phyloP scores from a whole-genome alignment of 441 rosid genomes.

The Codiaeum variegatum region DNA sequence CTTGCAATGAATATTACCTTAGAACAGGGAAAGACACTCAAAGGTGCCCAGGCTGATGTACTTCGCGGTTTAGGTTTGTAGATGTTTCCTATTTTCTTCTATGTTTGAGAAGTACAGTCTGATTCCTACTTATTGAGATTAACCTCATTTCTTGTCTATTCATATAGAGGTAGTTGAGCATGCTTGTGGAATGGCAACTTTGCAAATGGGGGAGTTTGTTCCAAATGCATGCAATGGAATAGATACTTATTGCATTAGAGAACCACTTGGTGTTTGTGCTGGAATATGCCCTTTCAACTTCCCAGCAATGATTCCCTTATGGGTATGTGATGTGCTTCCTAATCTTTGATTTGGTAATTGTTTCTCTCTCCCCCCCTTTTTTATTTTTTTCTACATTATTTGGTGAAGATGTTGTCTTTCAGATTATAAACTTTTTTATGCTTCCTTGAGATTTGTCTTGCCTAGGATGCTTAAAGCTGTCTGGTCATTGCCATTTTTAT shows the following conservation, averaged over 20 bases:
- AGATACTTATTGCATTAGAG: slow-evolving; percentile 82
- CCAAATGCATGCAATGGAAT: slow-evolving; percentile 86
- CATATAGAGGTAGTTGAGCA: slow-evolving; percentile 89
- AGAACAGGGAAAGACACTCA: slow-evolving; percentile 92
- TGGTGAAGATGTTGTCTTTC: background rate
- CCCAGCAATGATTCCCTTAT: slow-evolving; percentile 96
- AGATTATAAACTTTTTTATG: background rate
- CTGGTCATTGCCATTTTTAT: background rate
- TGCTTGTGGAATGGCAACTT: slow-evolving; percentile 87
- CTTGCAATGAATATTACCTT: slow-evolving; percentile 78
- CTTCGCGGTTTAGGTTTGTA: slow-evolving; percentile 82
- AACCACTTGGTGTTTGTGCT: slow-evolving; percentile 93
- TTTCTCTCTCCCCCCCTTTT: slow-evolving; percentile 5
- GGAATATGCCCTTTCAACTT: slow-evolving; percentile 96
- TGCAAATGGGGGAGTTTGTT: slow-evolving; percentile 93
- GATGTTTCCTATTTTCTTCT: slow-evolving; percentile 4
- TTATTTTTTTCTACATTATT: background rate
- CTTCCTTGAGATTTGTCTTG: background rate
- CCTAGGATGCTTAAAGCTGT: background rate
- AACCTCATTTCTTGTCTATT: too few species aligned
- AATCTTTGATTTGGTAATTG: slow-evolving; percentile 6
- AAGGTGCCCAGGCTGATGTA: slow-evolving; percentile 93
- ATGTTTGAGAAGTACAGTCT: slow-evolving; percentile 10
- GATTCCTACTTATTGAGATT: too few species aligned
- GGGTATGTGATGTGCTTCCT: slow-evolving; percentile 45